Conservation (phyloP, 2,329 filamentous ascomycete genomes). For the Arthrobotrys conoides region DNA sequence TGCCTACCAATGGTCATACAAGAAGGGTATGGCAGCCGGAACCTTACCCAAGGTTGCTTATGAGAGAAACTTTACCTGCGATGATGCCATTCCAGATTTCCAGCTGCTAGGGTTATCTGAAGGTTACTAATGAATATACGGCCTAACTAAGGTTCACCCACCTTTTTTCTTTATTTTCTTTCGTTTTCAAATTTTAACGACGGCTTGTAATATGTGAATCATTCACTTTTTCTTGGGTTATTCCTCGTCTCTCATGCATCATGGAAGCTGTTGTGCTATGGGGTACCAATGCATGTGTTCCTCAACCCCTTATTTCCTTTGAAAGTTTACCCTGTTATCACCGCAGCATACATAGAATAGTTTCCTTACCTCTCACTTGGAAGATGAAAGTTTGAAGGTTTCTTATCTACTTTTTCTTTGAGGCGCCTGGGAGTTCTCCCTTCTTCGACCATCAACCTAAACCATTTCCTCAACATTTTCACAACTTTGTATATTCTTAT, state of each 20-base stretch:
- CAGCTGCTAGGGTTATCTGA: conserved; percentile 66
- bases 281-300: background rate
- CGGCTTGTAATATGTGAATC: conserved; percentile 22
- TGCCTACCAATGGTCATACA: conserved; percentile 92
- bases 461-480: conserved; percentile 1
- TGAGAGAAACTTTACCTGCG: conserved; percentile 78
- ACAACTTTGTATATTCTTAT: background rate
- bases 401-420: conserved; percentile 3
- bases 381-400: background rate
- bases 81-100: conserved; percentile 68
- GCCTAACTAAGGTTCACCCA: background rate
- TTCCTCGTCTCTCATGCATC: conserved; percentile 5
- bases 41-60: conserved; percentile 84
- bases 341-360: conserved; percentile 28
- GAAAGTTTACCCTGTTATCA: conserved; percentile 9
- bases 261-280: conserved; percentile 1
- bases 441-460: background rate
- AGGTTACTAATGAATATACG: conserved; percentile 66
- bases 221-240: conserved; percentile 9
- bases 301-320: background rate
- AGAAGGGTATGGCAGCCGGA: conserved; percentile 81
- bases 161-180: background rate
- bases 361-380: conserved; percentile 15
- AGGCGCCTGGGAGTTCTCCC: conserved; percentile 22
- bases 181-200: conserved; percentile 19